These are phyloP conservation scores for Leishmania guyanensis DNA, from an alignment of 208 protist species.

Conservation along the genomic window DNA sequence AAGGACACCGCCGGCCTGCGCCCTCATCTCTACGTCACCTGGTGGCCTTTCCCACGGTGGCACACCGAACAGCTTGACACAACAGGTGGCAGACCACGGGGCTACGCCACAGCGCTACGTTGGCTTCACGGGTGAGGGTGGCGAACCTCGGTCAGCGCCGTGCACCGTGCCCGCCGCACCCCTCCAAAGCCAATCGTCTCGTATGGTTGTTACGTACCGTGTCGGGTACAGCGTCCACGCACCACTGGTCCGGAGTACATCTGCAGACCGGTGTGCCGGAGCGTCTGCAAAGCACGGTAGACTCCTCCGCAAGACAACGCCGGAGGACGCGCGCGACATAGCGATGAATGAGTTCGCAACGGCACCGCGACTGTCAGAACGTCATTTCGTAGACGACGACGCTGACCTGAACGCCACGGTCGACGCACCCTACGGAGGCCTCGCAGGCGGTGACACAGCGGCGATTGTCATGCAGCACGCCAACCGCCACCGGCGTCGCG, in stretches of 20 bases:
- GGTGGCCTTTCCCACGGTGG: not conserved
- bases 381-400: not conserved
- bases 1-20: not conserved
- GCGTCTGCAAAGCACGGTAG: not conserved
- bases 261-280: not conserved
- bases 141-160: not conserved
- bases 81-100: not conserved
- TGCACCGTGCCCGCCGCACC: not conserved
- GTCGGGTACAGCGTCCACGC: slow-evolving; percentile 10
- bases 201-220: not conserved
- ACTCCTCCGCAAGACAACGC: not conserved
- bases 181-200: not conserved
- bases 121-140: slow-evolving; percentile 2
- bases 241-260: slow-evolving; percentile 15
- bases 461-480: slow-evolving; percentile 47
- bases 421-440: not conserved
- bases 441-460: slow-evolving; percentile 2
- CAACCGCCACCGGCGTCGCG: slow-evolving; percentile 47
- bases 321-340: not conserved
- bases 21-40: not conserved
- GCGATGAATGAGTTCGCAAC: not conserved
- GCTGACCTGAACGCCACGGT: slow-evolving; percentile 1
- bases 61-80: not conserved
- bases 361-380: not conserved
- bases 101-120: slow-evolving; percentile 2